Base-by-base conservation (phyloP, 106 monocot genomes). In the Allium sativum region DNA sequence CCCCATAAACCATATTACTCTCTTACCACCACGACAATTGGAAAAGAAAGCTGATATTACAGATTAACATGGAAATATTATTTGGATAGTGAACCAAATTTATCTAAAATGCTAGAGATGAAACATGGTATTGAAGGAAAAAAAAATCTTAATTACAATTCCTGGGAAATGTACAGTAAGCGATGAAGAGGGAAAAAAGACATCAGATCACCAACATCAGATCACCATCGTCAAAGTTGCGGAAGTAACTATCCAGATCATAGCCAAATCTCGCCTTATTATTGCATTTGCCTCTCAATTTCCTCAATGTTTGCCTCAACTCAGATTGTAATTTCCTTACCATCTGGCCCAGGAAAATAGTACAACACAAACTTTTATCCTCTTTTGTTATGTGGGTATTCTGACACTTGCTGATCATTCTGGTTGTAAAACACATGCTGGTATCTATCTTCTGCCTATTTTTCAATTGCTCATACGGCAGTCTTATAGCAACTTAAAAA, bases 211-310 rank as follows among this genome's bases (percentile, higher is more conserved):
- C 22, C 22, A 22, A 22, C 22, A 22, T 22, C 3, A 22, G 3
- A 22, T 1, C 1, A 20, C 56, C 58, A 58, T 58, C 58, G 42
- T 58, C 58, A n/a, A 41, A 58, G 40, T 58, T 58, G 15, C 40
- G 58, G 40, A 57, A 57, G 21, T 57, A 57, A 21, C 56, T 57
- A 21, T 57, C 56, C 56, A 57, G 18, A 57, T 58, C 58, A 41
- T 58, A 58, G 4, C 58, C 58, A 58, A 58, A 58, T 13, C 41
- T 58, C 42, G 58, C 41, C 8, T 22, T 20, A 40, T 14, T 1
- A 48, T 48, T 1, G 47, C 47, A 12, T 8, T 8, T 58, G 41
- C 22, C 15, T 40, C 40, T 58, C 41, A 58, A 12, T 15, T 58
- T 58, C 41, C 40, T 58, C 40, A 58, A 12, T 6, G 40, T 58